Evolutionary conservation across 257 asterid genomes (phyloP), one percentile per base, ranked within the genome.

Genomic region (Phtheirospermum japonicum): DNA sequence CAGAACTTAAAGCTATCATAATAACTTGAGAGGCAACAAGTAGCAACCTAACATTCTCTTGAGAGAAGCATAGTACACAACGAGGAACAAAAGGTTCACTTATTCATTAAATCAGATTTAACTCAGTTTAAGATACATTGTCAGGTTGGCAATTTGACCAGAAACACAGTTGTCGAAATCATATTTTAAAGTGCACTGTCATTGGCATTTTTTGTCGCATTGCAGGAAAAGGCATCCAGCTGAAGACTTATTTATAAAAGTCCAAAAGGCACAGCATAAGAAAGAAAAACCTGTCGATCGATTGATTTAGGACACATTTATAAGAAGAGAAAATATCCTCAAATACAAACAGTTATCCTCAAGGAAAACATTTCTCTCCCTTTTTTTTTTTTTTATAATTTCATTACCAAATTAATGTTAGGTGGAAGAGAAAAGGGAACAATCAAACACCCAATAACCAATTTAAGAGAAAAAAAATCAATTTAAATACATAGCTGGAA

Each of bases 1-100:
- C 43, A 63, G 34, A 67, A 40, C 23, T 23, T 54, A 36, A 39
- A 52, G 57, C 54, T 61, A 23, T n/a, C 52, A 59, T 12, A 23
- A 32, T 14, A 31, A 52, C 3, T 50, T 50, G 36, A 50, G 16
- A 54, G 17, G 55, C 13, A 51, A 40, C 51, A 13, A 20, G 13
- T 37, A 7, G 30, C 59, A 57, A 18, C 39, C 18, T 23, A 32
- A 14, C 48, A 58, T 67, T 23, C 5, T 17, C 19, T 40, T 13
- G 12, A 26, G 52, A 36, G 28, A 57, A 59, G 59, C 40, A 45
- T 19, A 14, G 45, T 7, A 19, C 18, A 32, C 36, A 48, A 20
- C 3, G 16, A 36, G n/a, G n/a, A 34, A 11, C 2, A 65, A 23
- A 37, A 4, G 6, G 5, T 39, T 7, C 45, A 39, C 7, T 45